Conservation (phyloP, 768 basidiomycete species). For the Termitomyces sp. region DNA sequence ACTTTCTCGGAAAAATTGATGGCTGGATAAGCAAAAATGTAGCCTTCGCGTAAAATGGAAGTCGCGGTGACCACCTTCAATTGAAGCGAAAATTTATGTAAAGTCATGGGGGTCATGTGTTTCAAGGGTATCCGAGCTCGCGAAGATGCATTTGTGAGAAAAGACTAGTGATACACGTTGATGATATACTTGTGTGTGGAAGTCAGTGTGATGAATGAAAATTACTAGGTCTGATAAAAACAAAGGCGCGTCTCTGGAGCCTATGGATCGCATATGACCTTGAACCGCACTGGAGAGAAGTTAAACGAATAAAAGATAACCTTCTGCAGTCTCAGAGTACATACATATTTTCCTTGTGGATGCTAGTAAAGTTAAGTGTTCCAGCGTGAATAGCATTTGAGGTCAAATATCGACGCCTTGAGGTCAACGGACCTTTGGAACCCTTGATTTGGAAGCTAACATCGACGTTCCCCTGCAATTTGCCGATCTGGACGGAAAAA, state of each 20-base stretch:
- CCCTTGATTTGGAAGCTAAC: slow-evolving; percentile 73
- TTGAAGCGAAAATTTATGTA: neutral
- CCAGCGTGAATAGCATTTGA: slow-evolving; percentile 31
- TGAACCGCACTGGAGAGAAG: slow-evolving; percentile 49
- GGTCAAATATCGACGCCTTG: neutral
- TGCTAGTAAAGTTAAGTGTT: slow-evolving; percentile 79
- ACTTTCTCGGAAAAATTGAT: neutral
- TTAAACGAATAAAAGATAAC: neutral
- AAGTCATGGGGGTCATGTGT: neutral
- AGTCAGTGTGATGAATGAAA: neutral
- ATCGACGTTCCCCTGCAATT: slow-evolving; percentile 72
- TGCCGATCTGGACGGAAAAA: slow-evolving; percentile 51
- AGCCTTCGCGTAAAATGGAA: neutral
- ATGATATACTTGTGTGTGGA: neutral
- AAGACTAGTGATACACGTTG: neutral
- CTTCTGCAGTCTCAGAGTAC: slow-evolving; percentile 18
- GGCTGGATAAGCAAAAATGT: neutral
- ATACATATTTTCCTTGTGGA: slow-evolving; percentile 68
- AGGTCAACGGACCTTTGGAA: slow-evolving; percentile 42
- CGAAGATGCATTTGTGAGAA: neutral
- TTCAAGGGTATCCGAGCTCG: neutral
- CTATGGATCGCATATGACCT: slow-evolving; percentile 47
- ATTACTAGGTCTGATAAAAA: neutral
- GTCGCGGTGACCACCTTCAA: neutral
- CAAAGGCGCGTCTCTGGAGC: neutral